phyloP scores from a whole-genome alignment of 352 stramenopile species.

The Phytophthora cactorum region DNA sequence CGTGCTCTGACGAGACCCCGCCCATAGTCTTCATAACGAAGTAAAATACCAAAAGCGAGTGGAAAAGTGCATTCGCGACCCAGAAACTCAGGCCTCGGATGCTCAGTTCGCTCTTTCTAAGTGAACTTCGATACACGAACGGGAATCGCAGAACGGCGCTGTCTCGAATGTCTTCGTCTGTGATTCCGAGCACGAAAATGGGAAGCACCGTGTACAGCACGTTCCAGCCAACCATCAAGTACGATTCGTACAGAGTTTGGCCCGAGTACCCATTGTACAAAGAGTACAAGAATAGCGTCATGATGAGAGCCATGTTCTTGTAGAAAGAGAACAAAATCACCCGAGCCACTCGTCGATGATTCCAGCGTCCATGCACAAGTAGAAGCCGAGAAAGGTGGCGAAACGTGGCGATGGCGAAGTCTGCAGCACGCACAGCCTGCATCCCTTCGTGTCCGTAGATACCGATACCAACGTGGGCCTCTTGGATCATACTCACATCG shows the following conservation, averaged over 20 bases:
- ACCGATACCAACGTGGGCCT: conserved; percentile 98
- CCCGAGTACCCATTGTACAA: conserved; percentile 93
- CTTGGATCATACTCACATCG: conserved; percentile 99
- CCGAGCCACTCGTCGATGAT: conserved; percentile 77
- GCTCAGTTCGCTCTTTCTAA: conserved; percentile 68
- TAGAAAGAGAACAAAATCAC: conserved; percentile 92
- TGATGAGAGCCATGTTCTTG: conserved; percentile 95
- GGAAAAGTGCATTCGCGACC: conserved; percentile 76
- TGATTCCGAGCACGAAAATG: conserved; percentile 90
- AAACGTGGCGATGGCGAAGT: conserved; percentile 89
- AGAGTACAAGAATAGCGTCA: conserved; percentile 92
- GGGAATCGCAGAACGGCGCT: conserved; percentile 73
- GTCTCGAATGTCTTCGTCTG: conserved; percentile 85
- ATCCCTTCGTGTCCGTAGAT: conserved; percentile 98
- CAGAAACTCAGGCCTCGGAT: conserved; percentile 65
- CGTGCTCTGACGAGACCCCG: conserved; percentile 45
- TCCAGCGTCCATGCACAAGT: conserved; percentile 86
- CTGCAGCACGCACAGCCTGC: conserved; percentile 84
- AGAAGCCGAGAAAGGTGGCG: conserved; percentile 78
- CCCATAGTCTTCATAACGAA: conserved; percentile 57
- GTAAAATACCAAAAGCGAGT: conserved; percentile 79
- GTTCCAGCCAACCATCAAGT: conserved; percentile 95
- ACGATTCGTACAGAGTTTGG: conserved; percentile 88
- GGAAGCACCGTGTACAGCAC: conserved; percentile 95
- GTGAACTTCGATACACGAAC: conserved; percentile 79